phyloP scores from a whole-genome alignment of 2,329 filamentous ascomycete genomes.

The Colletotrichum abscissum region DNA sequence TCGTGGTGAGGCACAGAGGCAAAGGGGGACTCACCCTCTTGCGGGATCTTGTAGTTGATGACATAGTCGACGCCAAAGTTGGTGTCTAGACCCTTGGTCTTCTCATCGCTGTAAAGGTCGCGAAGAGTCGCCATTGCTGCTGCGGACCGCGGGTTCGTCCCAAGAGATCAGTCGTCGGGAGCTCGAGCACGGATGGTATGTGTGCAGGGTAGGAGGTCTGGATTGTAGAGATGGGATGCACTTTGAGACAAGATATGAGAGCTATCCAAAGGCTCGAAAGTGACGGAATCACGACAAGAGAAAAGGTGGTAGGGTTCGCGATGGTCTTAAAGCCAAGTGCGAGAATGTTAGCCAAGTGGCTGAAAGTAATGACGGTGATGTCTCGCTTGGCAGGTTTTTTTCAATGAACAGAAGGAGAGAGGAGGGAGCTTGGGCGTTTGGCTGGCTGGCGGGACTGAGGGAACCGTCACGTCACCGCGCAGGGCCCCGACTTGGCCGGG shows the following conservation, averaged over 20 bases:
- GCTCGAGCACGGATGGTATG: conserved; percentile 27
- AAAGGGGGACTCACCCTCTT: conserved; percentile 64
- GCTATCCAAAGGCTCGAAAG: background rate
- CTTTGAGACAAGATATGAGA: background rate
- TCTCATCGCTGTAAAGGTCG: conserved; percentile 32
- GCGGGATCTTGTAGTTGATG: conserved; percentile 79
- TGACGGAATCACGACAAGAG: background rate
- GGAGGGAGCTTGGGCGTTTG: conserved; percentile 27
- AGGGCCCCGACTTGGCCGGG: conserved; percentile 16
- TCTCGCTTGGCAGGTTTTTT: conserved; percentile 36
- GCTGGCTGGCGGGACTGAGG: background rate
- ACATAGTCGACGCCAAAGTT: conserved; percentile 82
- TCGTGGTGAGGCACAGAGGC: background rate
- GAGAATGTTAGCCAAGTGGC: conserved; percentile 18
- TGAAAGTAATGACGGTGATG: conserved; percentile 34
- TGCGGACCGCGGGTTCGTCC: conserved; percentile 18
- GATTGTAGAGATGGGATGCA: conserved; percentile 8
- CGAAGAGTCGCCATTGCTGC: conserved; percentile 34
- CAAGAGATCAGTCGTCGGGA: conserved; percentile 13
- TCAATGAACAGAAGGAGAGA: background rate
- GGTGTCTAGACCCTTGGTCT: conserved; percentile 32
- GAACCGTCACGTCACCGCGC: conserved; percentile 35
- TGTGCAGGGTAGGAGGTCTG: background rate
- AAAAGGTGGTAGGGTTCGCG: background rate
- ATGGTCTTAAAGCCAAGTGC: conserved; percentile 3